phyloP scores from a whole-genome alignment of 371 early-diverging fungal species.

The Mucor irregularis region DNA sequence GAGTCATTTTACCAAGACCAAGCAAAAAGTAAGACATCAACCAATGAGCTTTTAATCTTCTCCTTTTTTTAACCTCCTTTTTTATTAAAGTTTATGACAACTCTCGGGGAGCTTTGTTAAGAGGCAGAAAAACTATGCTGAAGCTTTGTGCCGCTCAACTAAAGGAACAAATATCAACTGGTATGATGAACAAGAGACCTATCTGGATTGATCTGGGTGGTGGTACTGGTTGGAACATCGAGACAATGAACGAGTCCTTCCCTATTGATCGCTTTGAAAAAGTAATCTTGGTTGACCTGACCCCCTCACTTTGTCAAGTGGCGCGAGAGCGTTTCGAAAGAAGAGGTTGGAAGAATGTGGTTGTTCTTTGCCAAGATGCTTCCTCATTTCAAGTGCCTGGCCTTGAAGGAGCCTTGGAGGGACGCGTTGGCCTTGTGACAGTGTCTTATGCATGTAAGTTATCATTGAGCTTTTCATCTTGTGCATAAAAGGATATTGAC shows the following conservation, averaged over 20 bases:
- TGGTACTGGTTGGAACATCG: slow-evolving; percentile 89
- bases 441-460: slow-evolving; percentile 79
- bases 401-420: slow-evolving; percentile 47
- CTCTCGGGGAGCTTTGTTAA: slow-evolving; percentile 64
- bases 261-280: slow-evolving; percentile 75
- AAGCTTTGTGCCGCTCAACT: slow-evolving; percentile 80
- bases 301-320: slow-evolving; percentile 78
- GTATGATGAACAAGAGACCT: slow-evolving; percentile 34
- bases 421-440: slow-evolving; percentile 73
- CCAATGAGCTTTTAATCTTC: not conserved
- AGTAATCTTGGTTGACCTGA: slow-evolving; percentile 84
- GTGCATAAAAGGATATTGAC: not conserved
- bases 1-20: slow-evolving; percentile 79
- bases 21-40: slow-evolving; percentile 59
- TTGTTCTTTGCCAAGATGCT: slow-evolving; percentile 82
- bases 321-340: slow-evolving; percentile 74
- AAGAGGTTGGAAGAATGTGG: slow-evolving; percentile 80
- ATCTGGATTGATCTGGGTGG: slow-evolving; percentile 87
- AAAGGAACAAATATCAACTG: slow-evolving; percentile 43
- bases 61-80: not conserved
- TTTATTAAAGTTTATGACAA: slow-evolving; percentile 57
- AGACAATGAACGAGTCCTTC: slow-evolving; percentile 75
- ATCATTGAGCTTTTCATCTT: not conserved
- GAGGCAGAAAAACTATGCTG: slow-evolving; percentile 81
- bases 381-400: slow-evolving; percentile 65